Base-by-base conservation (phyloP, 768 basidiomycete species). In the Inosperma sp. region DNA sequence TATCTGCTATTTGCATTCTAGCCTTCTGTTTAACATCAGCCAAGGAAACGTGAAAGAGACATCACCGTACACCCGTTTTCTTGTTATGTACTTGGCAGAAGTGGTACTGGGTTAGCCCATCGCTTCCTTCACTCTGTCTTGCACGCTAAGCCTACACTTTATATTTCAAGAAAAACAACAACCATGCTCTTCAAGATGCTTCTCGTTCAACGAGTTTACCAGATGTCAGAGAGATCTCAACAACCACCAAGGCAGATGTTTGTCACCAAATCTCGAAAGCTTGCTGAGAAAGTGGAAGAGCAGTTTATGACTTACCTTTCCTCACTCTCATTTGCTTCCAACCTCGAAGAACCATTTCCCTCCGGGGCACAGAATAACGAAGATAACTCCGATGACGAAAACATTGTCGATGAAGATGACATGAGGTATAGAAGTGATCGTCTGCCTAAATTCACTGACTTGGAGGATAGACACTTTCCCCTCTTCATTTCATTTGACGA, bases 101-200 rank as follows among this genome's bases (percentile, higher is more conserved):
- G 84, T 55, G 86, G 86, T 3, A 87, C 86, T 0, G 86, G 84
- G 84, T 84, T 57, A 10, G 73, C 48, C 26, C n/a, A 4, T 34
- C 23, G 34, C 40, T n/a, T n/a, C n/a, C n/a, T n/a, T n/a, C n/a
- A n/a, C n/a, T n/a, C 7, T 23, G 27, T 12, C 9, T 12, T 17
- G 13, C 13, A 22, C n/a, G n/a, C n/a, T n/a, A n/a, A n/a, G n/a
- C n/a, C n/a, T n/a, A n/a, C 19, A 19, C 14, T 29, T n/a, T 48
- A 27, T 17, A 22, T 25, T 50, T 16, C 33, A 13, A 85, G 84
- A 2, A 86, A 86, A 72, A 86, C 83, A 0, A 87, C 84, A 0
- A 82, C 84, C 0, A 85, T 87, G 73, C 66, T 87, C 0, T 82
- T 80, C 66, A 86, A 83, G 61, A 86, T 87, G 75, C 69, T 86